Evolutionary conservation across 768 basidiomycete species (phyloP).

Genomic region (Tricholoma sp.): DNA sequence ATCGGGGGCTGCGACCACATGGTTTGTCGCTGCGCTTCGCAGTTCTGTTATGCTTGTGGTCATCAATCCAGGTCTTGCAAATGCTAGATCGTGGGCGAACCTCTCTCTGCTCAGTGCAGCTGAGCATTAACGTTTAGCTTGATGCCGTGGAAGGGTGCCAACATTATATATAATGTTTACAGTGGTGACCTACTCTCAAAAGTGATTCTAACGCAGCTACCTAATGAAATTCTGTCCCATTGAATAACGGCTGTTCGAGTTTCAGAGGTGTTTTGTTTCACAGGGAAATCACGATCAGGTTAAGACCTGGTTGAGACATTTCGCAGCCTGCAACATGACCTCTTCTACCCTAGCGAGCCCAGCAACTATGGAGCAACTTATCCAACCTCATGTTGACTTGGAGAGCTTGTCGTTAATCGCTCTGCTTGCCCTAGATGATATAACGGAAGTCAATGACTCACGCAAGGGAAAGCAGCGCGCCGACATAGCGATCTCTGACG

Average conservation of each 20-base stretch:
- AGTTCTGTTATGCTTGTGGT: conserved; percentile 68
- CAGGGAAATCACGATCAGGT: too few relatives aligned
- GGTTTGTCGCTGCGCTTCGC: conserved; percentile 49
- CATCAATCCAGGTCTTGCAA: conserved; percentile 55
- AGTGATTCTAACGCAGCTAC: too few relatives aligned
- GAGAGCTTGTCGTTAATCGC: conserved; percentile 11
- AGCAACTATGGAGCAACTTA: background rate
- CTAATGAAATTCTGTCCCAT: too few relatives aligned
- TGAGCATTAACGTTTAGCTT: background rate
- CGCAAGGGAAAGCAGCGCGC: conserved; percentile 18
- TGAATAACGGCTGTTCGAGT: too few relatives aligned
- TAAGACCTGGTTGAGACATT: too few relatives aligned
- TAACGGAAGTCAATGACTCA: conserved; percentile 6
- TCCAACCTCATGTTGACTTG: conserved; percentile 2
- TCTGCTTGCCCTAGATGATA: conserved; percentile 4
- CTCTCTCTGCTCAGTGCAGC: background rate
- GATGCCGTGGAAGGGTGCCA: too few relatives aligned
- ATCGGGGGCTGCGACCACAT: conserved; percentile 59
- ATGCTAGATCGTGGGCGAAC: conserved; percentile 25
- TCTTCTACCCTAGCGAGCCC: background rate
- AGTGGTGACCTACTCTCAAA: too few relatives aligned
- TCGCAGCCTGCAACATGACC: background rate
- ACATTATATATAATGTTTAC: too few relatives aligned
- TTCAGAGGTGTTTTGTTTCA: too few relatives aligned
- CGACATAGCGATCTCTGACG: conserved; percentile 13